Percentiles rank a stretch among this genome's conserved stretches.
Evolutionary conservation across 257 asterid genomes (phyloP).

Genomic region (Fraxinus anomala): DNA sequence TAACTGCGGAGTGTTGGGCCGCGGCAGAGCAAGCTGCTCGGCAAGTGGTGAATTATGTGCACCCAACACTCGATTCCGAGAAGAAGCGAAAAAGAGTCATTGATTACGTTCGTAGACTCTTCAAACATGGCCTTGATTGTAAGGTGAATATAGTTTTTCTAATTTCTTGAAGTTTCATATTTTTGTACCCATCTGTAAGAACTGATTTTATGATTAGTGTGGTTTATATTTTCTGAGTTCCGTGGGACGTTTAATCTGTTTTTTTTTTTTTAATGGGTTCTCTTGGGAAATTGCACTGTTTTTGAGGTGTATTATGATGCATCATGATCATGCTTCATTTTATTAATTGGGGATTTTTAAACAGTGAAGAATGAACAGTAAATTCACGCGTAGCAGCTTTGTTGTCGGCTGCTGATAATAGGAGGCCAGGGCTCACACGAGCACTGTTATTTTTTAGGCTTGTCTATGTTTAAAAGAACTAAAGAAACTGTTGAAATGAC

Average conservation of each 20-base stretch:
- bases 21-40: slow-evolving; percentile 56
- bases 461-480: no score
- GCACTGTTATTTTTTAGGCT: background rate
- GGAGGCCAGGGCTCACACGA: background rate
- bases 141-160: slow-evolving; percentile 38
- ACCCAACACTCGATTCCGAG: slow-evolving; percentile 59
- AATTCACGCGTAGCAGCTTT: background rate
- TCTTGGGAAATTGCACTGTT: slow-evolving; percentile 10
- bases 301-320: slow-evolving; percentile 17
- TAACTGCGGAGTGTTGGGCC: slow-evolving; percentile 39
- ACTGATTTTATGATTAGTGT: background rate
- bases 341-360: background rate
- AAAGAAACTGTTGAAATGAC: background rate
- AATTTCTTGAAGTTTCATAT: background rate
- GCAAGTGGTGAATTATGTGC: slow-evolving; percentile 54
- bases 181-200: background rate
- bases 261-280: background rate
- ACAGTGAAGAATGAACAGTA: background rate
- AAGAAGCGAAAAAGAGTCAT: slow-evolving; percentile 52
- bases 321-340: slow-evolving; percentile 17
- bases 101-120: slow-evolving; percentile 52
- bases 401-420: background rate
- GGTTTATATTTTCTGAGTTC: slow-evolving; percentile 2
- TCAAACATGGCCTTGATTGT: slow-evolving; percentile 44
- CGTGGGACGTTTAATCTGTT: slow-evolving; percentile 20